These are phyloP conservation scores for Paulinella micropora DNA, from an alignment of 78 protist species.

Conservation along the genomic window DNA sequence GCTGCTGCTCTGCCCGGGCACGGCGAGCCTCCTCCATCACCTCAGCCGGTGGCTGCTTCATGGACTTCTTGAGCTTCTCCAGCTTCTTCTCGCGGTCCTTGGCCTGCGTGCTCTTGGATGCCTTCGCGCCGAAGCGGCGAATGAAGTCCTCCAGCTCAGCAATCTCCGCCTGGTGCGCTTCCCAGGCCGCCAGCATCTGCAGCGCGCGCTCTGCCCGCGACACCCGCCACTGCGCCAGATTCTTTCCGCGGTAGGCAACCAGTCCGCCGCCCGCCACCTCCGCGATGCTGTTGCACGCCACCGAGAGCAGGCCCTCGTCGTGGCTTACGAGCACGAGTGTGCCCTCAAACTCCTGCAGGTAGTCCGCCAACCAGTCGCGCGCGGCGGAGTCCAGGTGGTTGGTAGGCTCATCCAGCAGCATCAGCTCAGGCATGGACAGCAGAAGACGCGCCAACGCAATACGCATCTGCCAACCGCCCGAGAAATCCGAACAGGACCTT, in stretches of 20 bases:
- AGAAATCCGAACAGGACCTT: not conserved
- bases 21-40: too few relatives aligned
- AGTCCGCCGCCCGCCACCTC: too few relatives aligned
- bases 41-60: too few relatives aligned
- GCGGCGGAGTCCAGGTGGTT: not conserved
- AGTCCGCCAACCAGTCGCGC: not conserved
- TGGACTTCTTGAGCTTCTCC: too few relatives aligned
- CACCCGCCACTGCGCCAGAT: not conserved
- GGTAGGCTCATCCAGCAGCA: not conserved
- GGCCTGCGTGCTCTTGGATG: not conserved
- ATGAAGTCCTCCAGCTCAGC: not conserved
- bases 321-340: not conserved
- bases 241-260: too few relatives aligned
- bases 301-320: too few relatives aligned
- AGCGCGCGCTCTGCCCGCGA: not conserved
- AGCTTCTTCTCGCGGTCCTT: not conserved
- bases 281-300: too few relatives aligned
- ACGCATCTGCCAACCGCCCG: not conserved
- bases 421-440: not conserved
- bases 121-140: not conserved
- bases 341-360: not conserved
- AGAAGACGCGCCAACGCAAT: not conserved
- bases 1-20: too few relatives aligned
- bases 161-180: not conserved
- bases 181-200: not conserved